phyloP scores from a whole-genome alignment of 1,284 basidiomycete genomes.

The Rhodofomes roseus region DNA sequence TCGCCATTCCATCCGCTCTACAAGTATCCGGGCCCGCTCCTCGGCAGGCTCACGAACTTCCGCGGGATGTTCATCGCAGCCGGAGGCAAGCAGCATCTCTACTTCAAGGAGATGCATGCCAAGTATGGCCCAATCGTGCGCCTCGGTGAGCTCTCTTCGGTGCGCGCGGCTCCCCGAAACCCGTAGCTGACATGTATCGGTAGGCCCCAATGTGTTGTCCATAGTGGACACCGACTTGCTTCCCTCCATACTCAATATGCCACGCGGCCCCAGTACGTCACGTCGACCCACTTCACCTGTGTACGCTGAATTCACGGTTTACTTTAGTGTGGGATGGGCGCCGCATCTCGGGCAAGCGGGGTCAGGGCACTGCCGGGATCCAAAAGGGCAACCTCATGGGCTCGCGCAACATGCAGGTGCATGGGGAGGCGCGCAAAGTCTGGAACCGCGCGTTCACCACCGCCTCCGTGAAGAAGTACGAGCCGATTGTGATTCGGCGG shows the following conservation, averaged over 20 bases:
- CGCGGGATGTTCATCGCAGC: slow-evolving; percentile 14
- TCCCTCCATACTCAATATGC: slow-evolving; percentile 5
- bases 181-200: too few species aligned
- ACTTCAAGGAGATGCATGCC: slow-evolving; percentile 21
- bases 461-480: slow-evolving; percentile 48
- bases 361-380: not conserved
- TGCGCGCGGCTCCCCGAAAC: too few species aligned
- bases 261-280: too few species aligned
- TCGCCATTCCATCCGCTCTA: slow-evolving; percentile 30
- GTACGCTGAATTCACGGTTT: too few species aligned
- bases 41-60: slow-evolving; percentile 20
- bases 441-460: slow-evolving; percentile 54
- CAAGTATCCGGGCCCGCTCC: slow-evolving; percentile 25
- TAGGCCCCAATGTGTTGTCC: slow-evolving; percentile 26
- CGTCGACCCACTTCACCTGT: too few species aligned
- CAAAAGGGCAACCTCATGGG: slow-evolving; percentile 2
- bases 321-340: slow-evolving; percentile 8
- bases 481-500: slow-evolving; percentile 37
- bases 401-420: slow-evolving; percentile 32
- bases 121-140: slow-evolving; percentile 29
- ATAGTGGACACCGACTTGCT: slow-evolving; percentile 19
- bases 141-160: slow-evolving; percentile 24
- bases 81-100: slow-evolving; percentile 22
- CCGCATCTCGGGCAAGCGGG: not conserved
- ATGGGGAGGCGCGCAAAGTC: slow-evolving; percentile 43